Conservation (phyloP, 129 eudicot genomes). For the carrot (Daucus carota) region DH1_v3.0 NC_030382.2:56549501-56550000, state of each 20-base stretch:
- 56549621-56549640: neutral
- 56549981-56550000: neutral
- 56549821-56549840: neutral
- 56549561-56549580: neutral
- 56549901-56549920: neutral
- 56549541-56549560: neutral
- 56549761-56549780: neutral
- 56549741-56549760: neutral
- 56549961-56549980: neutral
- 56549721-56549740: neutral
- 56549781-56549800: neutral
- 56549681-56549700: neutral
- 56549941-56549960: neutral
- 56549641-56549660: neutral
- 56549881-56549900: neutral
- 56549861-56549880: neutral
- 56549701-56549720: neutral
- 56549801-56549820: neutral
- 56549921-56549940: neutral
- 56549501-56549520: slow-evolving; percentile 5
- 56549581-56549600: neutral
- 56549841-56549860: neutral
- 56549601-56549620: neutral
- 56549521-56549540: neutral
- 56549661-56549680: neutral